phyloP scores from a whole-genome alignment of 2,329 filamentous ascomycete species.

The Leptographium galeiforme region DNA sequence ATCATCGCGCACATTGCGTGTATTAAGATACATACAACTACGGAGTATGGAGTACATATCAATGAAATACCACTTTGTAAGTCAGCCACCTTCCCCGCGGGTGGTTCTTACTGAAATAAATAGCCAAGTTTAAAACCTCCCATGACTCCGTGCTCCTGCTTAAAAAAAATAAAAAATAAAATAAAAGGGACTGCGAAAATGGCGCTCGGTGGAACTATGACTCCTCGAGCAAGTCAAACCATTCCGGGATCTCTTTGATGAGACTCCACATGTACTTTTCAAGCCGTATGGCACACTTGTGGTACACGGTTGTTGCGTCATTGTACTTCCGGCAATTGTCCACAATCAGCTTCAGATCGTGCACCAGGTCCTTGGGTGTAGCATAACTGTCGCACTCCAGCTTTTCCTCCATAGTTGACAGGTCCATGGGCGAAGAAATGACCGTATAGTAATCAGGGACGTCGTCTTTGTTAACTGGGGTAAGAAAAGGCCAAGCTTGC shows the following conservation, averaged over 20 bases:
- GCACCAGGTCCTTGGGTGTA: slow-evolving; percentile 83
- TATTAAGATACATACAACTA: too few species aligned
- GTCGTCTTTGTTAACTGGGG: slow-evolving; percentile 88
- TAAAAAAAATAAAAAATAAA: too few species aligned
- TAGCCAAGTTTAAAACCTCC: too few species aligned
- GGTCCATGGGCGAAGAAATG: slow-evolving; percentile 95
- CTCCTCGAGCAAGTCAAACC: background rate
- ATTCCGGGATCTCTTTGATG: too few species aligned
- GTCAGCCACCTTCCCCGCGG: too few species aligned
- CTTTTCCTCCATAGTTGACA: slow-evolving; percentile 90
- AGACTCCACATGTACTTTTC: slow-evolving; percentile 38
- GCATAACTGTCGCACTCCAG: slow-evolving; percentile 87
- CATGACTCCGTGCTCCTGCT: too few species aligned
- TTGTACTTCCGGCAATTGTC: slow-evolving; percentile 95
- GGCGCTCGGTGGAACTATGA: too few species aligned
- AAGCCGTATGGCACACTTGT: slow-evolving; percentile 85
- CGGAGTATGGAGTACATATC: too few species aligned
- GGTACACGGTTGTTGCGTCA: slow-evolving; percentile 86
- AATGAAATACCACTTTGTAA: too few species aligned
- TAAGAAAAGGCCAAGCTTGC: slow-evolving; percentile 86
- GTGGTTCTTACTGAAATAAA: too few species aligned
- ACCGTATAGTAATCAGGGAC: slow-evolving; percentile 99
- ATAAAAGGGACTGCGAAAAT: too few species aligned
- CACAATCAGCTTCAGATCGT: slow-evolving; percentile 79
- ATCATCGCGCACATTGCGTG: too few species aligned